These are phyloP conservation scores for Euclidium syriacum DNA, from an alignment of 345 rosid species.

Conservation along the genomic window DNA sequence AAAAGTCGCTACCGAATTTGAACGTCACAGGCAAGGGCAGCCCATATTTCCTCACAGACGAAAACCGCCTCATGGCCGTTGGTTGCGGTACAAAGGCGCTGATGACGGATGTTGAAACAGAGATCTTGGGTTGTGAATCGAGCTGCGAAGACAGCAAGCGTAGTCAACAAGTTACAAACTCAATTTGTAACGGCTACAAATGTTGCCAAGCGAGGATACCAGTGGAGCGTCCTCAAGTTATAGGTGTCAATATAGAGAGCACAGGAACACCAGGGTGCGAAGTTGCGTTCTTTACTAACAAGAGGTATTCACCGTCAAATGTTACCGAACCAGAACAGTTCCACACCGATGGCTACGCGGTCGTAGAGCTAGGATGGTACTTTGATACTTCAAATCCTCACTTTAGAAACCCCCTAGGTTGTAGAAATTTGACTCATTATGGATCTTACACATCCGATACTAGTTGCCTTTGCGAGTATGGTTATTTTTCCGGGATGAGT, in stretches of 20 bases:
- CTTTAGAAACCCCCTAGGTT: background rate
- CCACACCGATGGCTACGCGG: background rate
- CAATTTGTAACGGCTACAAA: constrained; percentile 27
- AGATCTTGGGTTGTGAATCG: constrained; percentile 34
- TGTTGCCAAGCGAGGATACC: constrained; percentile 38
- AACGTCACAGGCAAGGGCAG: constrained; percentile 13
- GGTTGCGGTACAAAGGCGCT: constrained; percentile 24
- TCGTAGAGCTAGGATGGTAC: constrained; percentile 9
- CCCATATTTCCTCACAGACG: background rate
- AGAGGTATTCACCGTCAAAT: background rate
- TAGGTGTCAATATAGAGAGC: background rate
- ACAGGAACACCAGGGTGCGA: background rate
- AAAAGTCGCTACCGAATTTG: background rate
- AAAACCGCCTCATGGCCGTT: constrained; percentile 25
- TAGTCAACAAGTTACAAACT: background rate
- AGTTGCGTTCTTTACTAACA: background rate
- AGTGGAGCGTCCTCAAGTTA: background rate
- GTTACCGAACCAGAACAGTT: background rate
- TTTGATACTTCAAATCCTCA: constrained; percentile 3
- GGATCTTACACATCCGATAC: background rate
- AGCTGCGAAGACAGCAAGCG: constrained; percentile 9
- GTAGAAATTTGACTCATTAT: background rate
- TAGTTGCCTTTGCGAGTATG: background rate
- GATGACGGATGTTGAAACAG: background rate
- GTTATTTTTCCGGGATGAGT: background rate